Evolutionary conservation across 177 flowering plant species (phyloP).

Genomic region (Vitis hybrid): DNA sequence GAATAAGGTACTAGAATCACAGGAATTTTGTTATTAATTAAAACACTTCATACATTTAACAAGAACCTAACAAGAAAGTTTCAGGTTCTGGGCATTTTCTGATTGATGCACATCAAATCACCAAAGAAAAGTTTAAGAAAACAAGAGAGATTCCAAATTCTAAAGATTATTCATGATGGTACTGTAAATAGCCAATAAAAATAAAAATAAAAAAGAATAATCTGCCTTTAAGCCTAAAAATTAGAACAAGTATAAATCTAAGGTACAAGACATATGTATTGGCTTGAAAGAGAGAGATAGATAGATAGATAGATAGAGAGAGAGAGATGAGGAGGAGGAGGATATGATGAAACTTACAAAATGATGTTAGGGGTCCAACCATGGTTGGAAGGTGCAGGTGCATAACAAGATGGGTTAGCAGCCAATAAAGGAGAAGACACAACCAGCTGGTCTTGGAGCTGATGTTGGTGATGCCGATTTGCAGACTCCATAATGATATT

Average conservation of each 20-base stretch:
- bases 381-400: conserved; percentile 29
- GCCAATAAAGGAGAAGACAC: conserved; percentile 42
- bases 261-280: no score
- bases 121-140: background rate
- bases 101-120: conserved; percentile 30
- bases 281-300: no score
- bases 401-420: conserved; percentile 41
- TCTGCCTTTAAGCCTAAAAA: no score
- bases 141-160: conserved; percentile 11
- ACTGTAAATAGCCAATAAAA: background rate
- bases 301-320: conserved; percentile 6
- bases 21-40: no score
- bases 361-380: conserved; percentile 51
- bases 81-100: conserved; percentile 10
- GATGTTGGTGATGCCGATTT: conserved; percentile 59
- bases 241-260: no score
- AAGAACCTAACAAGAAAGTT: background rate
- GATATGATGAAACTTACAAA: conserved; percentile 47
- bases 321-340: conserved; percentile 8
- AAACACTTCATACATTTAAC: background rate
- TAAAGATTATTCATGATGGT: conserved; percentile 13
- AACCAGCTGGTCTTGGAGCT: conserved; percentile 50
- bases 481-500: conserved; percentile 63
- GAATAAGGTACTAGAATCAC: background rate
- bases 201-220: no score